Evolutionary conservation across 2,329 filamentous ascomycete genomes (phyloP).

Genomic region (Aphanocladium album): DNA sequence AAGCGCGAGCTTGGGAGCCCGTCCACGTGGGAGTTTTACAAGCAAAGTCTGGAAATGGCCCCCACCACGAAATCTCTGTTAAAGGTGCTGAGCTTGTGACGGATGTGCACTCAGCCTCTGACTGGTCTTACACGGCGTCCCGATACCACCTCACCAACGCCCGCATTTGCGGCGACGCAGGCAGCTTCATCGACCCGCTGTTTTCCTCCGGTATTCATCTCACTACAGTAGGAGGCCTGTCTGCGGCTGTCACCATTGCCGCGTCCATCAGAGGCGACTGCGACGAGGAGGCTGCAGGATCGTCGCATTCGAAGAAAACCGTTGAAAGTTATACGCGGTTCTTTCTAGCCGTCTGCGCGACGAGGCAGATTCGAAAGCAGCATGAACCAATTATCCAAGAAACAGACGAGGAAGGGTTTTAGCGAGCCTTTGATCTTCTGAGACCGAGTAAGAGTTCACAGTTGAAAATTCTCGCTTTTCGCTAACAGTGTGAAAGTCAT

Average conservation of each 20-base stretch:
- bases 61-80: constrained; percentile 28
- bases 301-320: constrained; percentile 41
- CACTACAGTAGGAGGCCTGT: constrained; percentile 37
- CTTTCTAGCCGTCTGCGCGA: constrained; percentile 34
- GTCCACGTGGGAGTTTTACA: constrained; percentile 28
- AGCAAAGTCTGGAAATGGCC: constrained; percentile 27
- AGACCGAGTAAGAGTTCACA: constrained; percentile 30
- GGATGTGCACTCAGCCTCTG: constrained; percentile 40
- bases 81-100: constrained; percentile 27
- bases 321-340: constrained; percentile 43
- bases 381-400: constrained; percentile 37
- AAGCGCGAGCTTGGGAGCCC: constrained; percentile 26
- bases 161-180: constrained; percentile 42
- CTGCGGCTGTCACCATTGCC: constrained; percentile 40
- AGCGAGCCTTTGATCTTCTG: constrained; percentile 38
- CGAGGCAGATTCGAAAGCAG: constrained; percentile 19
- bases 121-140: constrained; percentile 43
- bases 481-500: constrained; percentile 26
- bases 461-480: fast-evolving
- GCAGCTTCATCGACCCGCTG: constrained; percentile 44
- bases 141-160: constrained; percentile 34
- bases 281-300: constrained; percentile 30
- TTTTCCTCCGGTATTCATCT: constrained; percentile 46
- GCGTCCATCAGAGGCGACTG: constrained; percentile 34
- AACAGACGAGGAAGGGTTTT: constrained; percentile 36